Base-by-base conservation (phyloP, 306 rosid species). In the Sechiopsis laciniata region DNA sequence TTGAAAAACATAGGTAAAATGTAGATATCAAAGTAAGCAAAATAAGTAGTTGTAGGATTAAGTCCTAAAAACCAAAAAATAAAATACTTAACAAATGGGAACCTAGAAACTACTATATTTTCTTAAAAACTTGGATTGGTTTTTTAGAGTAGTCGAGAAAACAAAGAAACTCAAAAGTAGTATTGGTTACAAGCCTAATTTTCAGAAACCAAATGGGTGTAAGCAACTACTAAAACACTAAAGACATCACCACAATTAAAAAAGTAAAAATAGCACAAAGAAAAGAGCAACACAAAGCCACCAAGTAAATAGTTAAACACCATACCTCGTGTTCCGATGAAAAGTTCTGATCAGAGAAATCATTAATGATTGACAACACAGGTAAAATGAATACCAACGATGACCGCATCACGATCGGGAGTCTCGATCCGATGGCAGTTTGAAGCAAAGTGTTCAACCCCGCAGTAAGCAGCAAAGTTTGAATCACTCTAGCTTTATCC, bases 401-500 rank as follows among this genome's bases (percentile, higher is more conserved):
- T 57, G 88, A 83, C 40, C 88, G 79, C 99, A 95, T 91, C 70
- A 91, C 95, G 0, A 84, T 75, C 17, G 99, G 99, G 72, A 95
- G 99, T 83, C 99, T 89, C 0, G 99, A 84, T 10, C 99, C 99
- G 22, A 95, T 16, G 74, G 75, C 61, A 2, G 97, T 86, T 75
- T 91, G 99, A 75, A 91, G 79, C 74, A 95, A 78, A 13, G 99
- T 95, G 89, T 88, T 95, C 68, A 91, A 20, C 57, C 82, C 99
- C 26, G 97, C 77, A 95, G 88, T 88, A 71, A 91, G 85, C 75
- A 95, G 83, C 89, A 91, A 72, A 3, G 95, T 75, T 73, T 95
- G 96, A 76, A 95, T 88, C 78, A 95, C 99, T 0, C 95, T 87
- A 16, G 99, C 99, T 81, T 88, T 91, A 81, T 95, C 99, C 22